Base-by-base conservation (phyloP, 2,329 filamentous ascomycete species). In the Penicillium sp. region DNA sequence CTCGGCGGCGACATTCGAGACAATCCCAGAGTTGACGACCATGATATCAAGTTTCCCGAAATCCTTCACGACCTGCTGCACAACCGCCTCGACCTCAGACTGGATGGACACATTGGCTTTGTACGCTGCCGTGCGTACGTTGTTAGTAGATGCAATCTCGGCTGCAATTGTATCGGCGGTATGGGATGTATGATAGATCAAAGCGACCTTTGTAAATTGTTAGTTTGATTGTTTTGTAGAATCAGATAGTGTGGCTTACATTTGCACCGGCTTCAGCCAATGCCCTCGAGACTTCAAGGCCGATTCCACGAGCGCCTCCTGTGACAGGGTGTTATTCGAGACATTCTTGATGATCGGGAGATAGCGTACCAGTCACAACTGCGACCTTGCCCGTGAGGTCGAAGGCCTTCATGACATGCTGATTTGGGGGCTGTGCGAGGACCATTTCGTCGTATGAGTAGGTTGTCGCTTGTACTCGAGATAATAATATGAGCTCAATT, bases 31-130 rank as follows among this genome's bases (percentile, higher is more conserved):
- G 64, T 80, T 81, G 19, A 75, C 79, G 33, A 82, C 72, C 38
- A 81, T 70, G 52, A 82, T 76, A 53, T 80, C 75, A 10, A 81
- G 71, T 33, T 72, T 71, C 15, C 77, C 78, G 63, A 80, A 80
- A 41, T 78, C 75, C 8, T 64, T 58, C 2, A 66, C 67, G 15
- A 78, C 71, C 29, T 72, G 59, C 4, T 74, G 60, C 4, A 80
- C 64, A 3, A 65, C 63, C 1, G 47, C 43, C 38, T 73, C 64
- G 10, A 79, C 74, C 8, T 70, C 65, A 4, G 59, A 48, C 38
- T 69, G 66, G 45, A 69, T 60, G 13, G 59, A 57, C 4, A 76
- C 73, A 40, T 76, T 60, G 29, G 71, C 67, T 50, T 74, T 62
- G 54, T 76, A 76, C 6, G 77, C 76, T 54, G 69, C 62, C 13